Evolutionary conservation across 225 moss, liverwort and hornwort species (phyloP), one percentile per base, ranked within the genome.

Genomic region (Sphagnum tenellum): DNA sequence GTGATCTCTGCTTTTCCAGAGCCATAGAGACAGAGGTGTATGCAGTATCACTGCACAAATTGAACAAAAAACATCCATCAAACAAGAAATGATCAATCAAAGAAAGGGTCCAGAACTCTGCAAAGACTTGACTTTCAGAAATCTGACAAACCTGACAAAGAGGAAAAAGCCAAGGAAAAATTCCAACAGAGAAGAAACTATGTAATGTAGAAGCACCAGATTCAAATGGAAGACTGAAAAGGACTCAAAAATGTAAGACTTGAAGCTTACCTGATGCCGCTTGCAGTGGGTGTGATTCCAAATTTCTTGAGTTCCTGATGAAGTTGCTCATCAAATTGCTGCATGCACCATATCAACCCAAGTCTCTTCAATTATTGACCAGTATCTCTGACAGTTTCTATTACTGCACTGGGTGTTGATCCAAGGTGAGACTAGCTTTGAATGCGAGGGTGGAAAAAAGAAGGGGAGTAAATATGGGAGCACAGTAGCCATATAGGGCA

Each of bases 311-410:
- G 69, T 69, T 98, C 89, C 12, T 88, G 81, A 13, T 45, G 71
- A 53, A 98, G 63, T 72, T 90, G 79, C 63, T 72, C 85, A 75
- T 88, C 85, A 49, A 98, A 75, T 70, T 79, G 78, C 98, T 98
- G 73, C 45, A 9, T 10, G 14, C 60, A 74, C 29, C 29, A 29
- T 29, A 29, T 29, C 29, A 29, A 29, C 29, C 29, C 29, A 29
- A 29, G 29, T 29, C 29, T 29, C 29, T 29, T 29, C 29, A 29
- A 29, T 1, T 14, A 57, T 14, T 57, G 56, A 46, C 29, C 46
- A 0, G 29, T 44, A 46, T 8, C 60, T 29, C 60, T 29, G 29
- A 29, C 29, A 29, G 29, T 29, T 29, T 29, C 29, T 29, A 29
- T 29, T 0, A 29, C 29, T 29, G 29, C 29, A 29, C 0, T 29